These are phyloP conservation scores for Asterochloris erici DNA, from an alignment of 139 green algal species.

Conservation along the genomic window DNA sequence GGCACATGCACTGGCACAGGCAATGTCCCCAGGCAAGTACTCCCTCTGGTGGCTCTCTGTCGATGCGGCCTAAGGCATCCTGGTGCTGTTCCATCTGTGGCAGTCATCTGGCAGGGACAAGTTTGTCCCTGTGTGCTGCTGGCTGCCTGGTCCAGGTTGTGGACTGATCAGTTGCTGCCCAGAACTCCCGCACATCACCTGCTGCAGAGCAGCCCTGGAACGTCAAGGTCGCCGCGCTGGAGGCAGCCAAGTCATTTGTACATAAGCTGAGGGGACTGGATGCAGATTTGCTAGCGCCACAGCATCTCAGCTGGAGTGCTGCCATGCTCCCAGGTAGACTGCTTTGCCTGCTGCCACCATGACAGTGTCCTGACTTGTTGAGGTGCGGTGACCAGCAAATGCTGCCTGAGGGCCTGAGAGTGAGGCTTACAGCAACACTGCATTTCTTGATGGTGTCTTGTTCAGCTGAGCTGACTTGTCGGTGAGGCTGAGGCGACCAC, in stretches of 20 bases:
- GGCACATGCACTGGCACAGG: neutral
- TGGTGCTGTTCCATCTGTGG: neutral
- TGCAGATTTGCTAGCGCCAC: no score
- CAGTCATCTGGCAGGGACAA: neutral
- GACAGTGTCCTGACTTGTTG: neutral
- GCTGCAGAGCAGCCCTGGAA: no score
- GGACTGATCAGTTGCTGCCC: no score
- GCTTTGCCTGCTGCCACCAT: no score
- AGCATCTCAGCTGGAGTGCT: no score
- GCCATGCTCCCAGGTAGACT: no score
- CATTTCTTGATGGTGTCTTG: neutral
- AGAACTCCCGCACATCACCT: no score
- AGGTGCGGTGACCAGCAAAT: neutral
- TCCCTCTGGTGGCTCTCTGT: neutral
- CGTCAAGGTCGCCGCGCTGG: no score
- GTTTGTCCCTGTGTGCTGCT: neutral
- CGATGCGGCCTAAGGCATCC: neutral
- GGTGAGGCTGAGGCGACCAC: neutral
- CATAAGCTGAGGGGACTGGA: no score
- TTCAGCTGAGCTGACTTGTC: neutral
- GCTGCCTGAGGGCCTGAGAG: no score
- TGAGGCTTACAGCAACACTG: no score
- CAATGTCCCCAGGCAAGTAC: slow-evolving; percentile 5
- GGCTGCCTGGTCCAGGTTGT: neutral
- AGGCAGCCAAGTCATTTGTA: no score